Evolutionary conservation across 805 yeast genomes (phyloP).

Genomic region (Danielia reshetovae): DNA sequence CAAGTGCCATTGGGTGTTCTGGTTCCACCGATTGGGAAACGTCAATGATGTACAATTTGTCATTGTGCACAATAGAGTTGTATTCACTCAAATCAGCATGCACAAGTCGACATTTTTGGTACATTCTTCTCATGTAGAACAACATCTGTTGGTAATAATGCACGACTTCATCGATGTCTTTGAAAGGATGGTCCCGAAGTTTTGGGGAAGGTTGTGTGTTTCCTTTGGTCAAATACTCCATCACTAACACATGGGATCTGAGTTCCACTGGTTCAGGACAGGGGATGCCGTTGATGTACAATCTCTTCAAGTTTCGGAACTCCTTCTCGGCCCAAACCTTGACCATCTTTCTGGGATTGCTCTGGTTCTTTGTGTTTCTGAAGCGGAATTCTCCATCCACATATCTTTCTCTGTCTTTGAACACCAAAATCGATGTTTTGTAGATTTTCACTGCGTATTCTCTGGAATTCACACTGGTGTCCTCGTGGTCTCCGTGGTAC

Average conservation of each 20-base stretch:
- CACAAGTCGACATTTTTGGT: constrained; percentile 81
- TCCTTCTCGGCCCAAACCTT: constrained; percentile 99
- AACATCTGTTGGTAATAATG: constrained; percentile 74
- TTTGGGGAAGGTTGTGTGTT: constrained; percentile 89
- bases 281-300: constrained; percentile 76
- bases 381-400: constrained; percentile 96
- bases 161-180: constrained; percentile 59
- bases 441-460: constrained; percentile 90
- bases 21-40: constrained; percentile 98
- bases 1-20: constrained; percentile 94
- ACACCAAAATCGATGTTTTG: constrained; percentile 94
- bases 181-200: constrained; percentile 76
- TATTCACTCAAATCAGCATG: constrained; percentile 98
- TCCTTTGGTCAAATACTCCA: constrained; percentile 85
- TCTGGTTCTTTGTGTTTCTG: constrained; percentile 76
- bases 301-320: constrained; percentile 84
- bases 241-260: constrained; percentile 84
- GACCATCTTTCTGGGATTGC: constrained; percentile 96
- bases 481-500: constrained; percentile 68
- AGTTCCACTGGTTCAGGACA: constrained; percentile 90
- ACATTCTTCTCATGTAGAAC: constrained; percentile 81
- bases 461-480: constrained; percentile 29
- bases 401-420: constrained; percentile 92
- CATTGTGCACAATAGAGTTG: constrained; percentile 81
- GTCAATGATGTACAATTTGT: constrained; percentile 80